Base-by-base conservation (phyloP, 306 rosid genomes). In the Abrus pulchellus region DNA sequence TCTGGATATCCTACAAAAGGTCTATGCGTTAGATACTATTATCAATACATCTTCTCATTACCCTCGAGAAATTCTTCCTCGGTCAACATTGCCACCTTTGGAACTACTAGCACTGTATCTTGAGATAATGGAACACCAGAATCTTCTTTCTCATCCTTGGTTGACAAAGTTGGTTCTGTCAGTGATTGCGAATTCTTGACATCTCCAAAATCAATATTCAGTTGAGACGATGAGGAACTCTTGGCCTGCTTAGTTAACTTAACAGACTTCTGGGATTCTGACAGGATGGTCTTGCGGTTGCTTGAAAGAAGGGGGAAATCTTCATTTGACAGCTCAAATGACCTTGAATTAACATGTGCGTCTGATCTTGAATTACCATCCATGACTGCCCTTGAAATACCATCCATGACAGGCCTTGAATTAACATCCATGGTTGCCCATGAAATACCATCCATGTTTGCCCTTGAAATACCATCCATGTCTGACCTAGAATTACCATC, bases 301-400 rank as follows among this genome's bases (percentile, higher is more conserved):
- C 75, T 38, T 32, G 70, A 38, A 77, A 88, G 93, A 47, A 59
- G 29, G 7, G 91, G 88, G 61, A 88, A 88, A 28, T 87, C 88
- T 76, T 78, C 85, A 2, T 68, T 72, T 54, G 86, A 50, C 66
- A 84, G 80, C 54, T 85, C 80, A 65, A 82, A 74, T 8, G 49
- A 32, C 54, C 11, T 63, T 36, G 68, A 62, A 33, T n/a, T 34
- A 20, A 20, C 20, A 20, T 20, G 20, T 20, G 20, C 20, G 20
- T 20, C 20, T 20, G 20, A 20, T 20, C 20, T 20, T 20, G 20
- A 20, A 20, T 20, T 20, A 20, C 20, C 20, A 20, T 20, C 20
- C 20, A 20, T 20, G 0, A 20, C 20, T 20, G 20, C 20, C 20
- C 20, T 20, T 20, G 20, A 20, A 20, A 20, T 20, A 20, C 20